Base-by-base conservation (phyloP, 2,329 filamentous ascomycete species). In the Penicillium janthinellum region DNA sequence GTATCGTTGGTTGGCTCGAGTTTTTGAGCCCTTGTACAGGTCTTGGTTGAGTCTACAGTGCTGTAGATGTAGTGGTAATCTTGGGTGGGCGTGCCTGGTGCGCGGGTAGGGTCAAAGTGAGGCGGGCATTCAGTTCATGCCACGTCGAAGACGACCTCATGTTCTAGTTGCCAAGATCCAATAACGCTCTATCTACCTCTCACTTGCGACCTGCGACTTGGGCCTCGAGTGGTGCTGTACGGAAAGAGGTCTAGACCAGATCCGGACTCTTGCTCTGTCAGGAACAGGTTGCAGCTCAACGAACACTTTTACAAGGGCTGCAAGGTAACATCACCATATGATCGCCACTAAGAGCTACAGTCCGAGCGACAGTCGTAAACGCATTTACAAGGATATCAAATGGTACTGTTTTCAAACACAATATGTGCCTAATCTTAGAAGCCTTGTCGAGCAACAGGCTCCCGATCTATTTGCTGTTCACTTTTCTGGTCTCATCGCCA, bases 401-500 rank as follows among this genome's bases (percentile, higher is more conserved):
- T 52, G 39, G 54, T 48, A 61, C 48, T 59, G 49, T 62, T 65
- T 67, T 62, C 54, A 58, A 35, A 62, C 61, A 64, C 63, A 63
- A 60, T 67, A 67, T 69, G 60, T 68, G 62, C 60, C 57, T 61
- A 57, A 62, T 61, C 64, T 61, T 58, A 62, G 59, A 47, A 60
- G 20, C 37, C 57, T 51, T 56, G 56, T 41, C 52, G 38, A 45
- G 42, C 28, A 37, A 47, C 34, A 35, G 55, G 56, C 48, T 60
- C 64, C 62, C 53, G 58, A 64, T 60, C 57, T 53, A 52, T 63
- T 56, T 68, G 58, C 57, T 68, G 67, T 69, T 69, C 67, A 69
- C 67, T 69, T 69, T 69, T 69, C 64, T 63, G 55, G 53, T 64
- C 67, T 65, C 65, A 64, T 64, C 61, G 57, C 62, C 65, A 62